These are phyloP conservation scores for Fraxinus cuspidata DNA, from an alignment of 257 asterid species.

Conservation along the genomic window DNA sequence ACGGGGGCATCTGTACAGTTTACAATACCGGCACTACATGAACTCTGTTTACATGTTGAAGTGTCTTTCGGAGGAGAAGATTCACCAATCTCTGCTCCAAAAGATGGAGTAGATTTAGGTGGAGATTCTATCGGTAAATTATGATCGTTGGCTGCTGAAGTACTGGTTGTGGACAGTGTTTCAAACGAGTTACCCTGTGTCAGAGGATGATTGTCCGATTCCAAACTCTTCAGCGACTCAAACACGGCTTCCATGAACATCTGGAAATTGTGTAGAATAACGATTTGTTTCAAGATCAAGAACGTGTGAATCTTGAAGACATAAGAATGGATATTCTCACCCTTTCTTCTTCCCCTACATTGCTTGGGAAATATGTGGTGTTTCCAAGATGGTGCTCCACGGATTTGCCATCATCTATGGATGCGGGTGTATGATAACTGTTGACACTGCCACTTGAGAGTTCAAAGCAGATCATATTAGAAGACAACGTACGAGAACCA, in stretches of 20 bases:
- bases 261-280: too few relatives aligned
- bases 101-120: background rate
- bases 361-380: conserved; percentile 68
- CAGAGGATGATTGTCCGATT: too few relatives aligned
- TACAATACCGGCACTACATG: background rate
- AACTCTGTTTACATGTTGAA: background rate
- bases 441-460: conserved; percentile 51
- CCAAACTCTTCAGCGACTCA: too few relatives aligned
- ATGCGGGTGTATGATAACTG: conserved; percentile 43
- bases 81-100: too few relatives aligned
- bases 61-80: background rate
- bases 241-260: too few relatives aligned
- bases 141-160: background rate
- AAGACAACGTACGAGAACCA: conserved; percentile 56
- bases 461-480: conserved; percentile 79
- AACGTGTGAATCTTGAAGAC: background rate
- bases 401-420: conserved; percentile 70
- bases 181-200: too few relatives aligned
- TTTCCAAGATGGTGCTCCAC: conserved; percentile 67
- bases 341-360: conserved; percentile 85
- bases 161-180: too few relatives aligned
- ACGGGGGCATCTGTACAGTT: too few relatives aligned
- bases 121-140: background rate
- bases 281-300: background rate
- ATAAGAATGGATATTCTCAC: conserved; percentile 27